Evolutionary conservation across 148 eudicot genomes (phyloP).

Genomic region (Heliosperma pusillum): DNA sequence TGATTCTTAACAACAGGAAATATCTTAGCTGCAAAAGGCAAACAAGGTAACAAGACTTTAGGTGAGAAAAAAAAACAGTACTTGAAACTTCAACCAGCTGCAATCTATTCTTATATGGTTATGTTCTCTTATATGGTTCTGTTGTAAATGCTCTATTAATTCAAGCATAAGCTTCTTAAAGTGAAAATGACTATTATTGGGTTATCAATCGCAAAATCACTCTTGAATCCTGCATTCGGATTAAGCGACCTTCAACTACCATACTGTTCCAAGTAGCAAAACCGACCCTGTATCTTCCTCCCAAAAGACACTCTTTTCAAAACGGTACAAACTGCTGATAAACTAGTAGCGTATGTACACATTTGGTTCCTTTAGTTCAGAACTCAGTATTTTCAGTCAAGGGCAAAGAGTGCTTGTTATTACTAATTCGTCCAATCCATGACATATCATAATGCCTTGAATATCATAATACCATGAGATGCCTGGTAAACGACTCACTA

Average conservation of each 20-base stretch:
- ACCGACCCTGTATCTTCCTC: neutral
- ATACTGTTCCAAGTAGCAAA: neutral
- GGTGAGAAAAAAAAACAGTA: neutral
- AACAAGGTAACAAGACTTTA: conserved; percentile 3
- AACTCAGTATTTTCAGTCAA: conserved; percentile 4
- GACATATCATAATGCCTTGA: neutral
- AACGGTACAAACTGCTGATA: neutral
- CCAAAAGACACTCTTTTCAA: neutral
- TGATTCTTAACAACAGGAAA: conserved; percentile 97
- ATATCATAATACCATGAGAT: neutral
- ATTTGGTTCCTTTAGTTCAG: neutral
- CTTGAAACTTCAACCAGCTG: conserved; percentile 5
- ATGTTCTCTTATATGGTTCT: neutral
- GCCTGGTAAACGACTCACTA: neutral
- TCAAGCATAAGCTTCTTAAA: neutral
- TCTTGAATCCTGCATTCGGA: neutral
- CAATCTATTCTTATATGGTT: neutral
- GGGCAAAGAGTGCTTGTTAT: neutral
- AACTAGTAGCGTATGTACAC: neutral
- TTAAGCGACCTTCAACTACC: neutral
- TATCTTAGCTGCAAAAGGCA: conserved; percentile 72
- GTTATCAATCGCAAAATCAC: neutral
- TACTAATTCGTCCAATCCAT: neutral
- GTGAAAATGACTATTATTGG: neutral
- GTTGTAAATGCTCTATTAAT: neutral